Evolutionary conservation across 2,329 filamentous ascomycete genomes (phyloP).

Genomic region (Teratosphaeria epicoccoides): DNA sequence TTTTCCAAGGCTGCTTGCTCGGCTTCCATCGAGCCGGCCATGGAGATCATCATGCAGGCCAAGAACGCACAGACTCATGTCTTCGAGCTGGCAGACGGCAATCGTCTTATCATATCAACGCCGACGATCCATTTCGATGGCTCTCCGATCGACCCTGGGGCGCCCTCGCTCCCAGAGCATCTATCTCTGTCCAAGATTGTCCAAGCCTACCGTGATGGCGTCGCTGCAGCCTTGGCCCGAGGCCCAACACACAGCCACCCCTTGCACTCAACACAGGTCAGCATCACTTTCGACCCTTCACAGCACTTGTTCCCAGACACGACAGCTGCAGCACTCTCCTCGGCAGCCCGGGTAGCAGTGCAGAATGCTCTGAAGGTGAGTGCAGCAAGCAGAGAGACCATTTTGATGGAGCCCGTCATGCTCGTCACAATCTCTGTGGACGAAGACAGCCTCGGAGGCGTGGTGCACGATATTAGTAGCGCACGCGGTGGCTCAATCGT

Average conservation of each 20-base stretch:
- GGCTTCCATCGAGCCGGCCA: constrained; percentile 44
- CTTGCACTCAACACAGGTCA: constrained; percentile 64
- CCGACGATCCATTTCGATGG: constrained; percentile 37
- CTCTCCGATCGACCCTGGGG: constrained; percentile 30
- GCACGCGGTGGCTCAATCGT: constrained; percentile 64
- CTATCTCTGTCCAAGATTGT: constrained; percentile 41
- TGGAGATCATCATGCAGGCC: neutral
- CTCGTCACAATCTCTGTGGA: constrained; percentile 76
- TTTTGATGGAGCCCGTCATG: constrained; percentile 90
- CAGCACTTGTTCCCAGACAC: constrained; percentile 57
- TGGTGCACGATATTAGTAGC: constrained; percentile 72
- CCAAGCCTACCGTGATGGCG: constrained; percentile 61
- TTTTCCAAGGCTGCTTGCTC: constrained; percentile 66
- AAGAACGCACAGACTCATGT: neutral
- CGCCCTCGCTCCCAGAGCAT: constrained; percentile 44
- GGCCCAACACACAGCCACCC: constrained; percentile 74
- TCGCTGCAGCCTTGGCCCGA: constrained; percentile 69
- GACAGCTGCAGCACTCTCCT: constrained; percentile 57
- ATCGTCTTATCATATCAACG: constrained; percentile 51
- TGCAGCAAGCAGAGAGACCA: constrained; percentile 40
- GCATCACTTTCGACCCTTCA: constrained; percentile 55
- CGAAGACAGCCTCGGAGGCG: constrained; percentile 66
- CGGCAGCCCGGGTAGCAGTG: constrained; percentile 57
- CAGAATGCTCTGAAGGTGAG: constrained; percentile 57
- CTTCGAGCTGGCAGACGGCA: constrained; percentile 52